Conservation (phyloP, 768 basidiomycete genomes). For the Suillus lakei region DNA sequence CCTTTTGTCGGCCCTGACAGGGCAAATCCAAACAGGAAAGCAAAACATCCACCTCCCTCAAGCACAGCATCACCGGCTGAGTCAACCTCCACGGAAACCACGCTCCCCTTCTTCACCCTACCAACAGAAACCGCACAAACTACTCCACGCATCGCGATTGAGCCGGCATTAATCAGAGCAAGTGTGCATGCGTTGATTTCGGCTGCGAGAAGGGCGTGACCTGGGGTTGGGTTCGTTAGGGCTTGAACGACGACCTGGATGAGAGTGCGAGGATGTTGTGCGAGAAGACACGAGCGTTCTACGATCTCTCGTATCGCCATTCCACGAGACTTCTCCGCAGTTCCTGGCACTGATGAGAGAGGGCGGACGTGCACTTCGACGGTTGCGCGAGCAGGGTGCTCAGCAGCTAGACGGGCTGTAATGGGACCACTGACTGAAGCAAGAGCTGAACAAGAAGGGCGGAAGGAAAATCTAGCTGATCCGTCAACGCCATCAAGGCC, state of each 20-base stretch:
- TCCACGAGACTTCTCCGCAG: constrained; percentile 65
- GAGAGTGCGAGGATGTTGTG: constrained; percentile 71
- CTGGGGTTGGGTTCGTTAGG: constrained; percentile 34
- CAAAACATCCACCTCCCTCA: constrained; percentile 65
- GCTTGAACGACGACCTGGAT: constrained; percentile 81
- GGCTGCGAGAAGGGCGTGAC: constrained; percentile 57
- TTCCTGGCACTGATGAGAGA: constrained; percentile 68
- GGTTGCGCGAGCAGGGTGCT: constrained; percentile 73
- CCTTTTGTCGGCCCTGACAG: neutral
- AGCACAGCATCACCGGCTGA: constrained; percentile 48
- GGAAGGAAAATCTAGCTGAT: constrained; percentile 64
- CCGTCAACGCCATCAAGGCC: constrained; percentile 73
- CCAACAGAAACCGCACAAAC: constrained; percentile 71
- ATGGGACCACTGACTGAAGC: constrained; percentile 84
- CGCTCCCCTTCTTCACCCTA: constrained; percentile 22
- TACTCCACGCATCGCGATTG: constrained; percentile 77
- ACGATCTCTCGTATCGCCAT: constrained; percentile 60
- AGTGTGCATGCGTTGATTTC: constrained; percentile 74
- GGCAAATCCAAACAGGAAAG: constrained; percentile 55
- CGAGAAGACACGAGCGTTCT: constrained; percentile 65
- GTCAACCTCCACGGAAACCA: constrained; percentile 50
- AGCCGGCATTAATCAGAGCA: constrained; percentile 70
- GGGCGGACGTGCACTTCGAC: constrained; percentile 79
- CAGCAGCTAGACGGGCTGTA: constrained; percentile 69
- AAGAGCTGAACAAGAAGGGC: constrained; percentile 45